Percentiles rank a stretch among this genome's conserved stretches.
phyloP scores from a whole-genome alignment of 768 basidiomycete species.

The Suillus hirtellus region DNA sequence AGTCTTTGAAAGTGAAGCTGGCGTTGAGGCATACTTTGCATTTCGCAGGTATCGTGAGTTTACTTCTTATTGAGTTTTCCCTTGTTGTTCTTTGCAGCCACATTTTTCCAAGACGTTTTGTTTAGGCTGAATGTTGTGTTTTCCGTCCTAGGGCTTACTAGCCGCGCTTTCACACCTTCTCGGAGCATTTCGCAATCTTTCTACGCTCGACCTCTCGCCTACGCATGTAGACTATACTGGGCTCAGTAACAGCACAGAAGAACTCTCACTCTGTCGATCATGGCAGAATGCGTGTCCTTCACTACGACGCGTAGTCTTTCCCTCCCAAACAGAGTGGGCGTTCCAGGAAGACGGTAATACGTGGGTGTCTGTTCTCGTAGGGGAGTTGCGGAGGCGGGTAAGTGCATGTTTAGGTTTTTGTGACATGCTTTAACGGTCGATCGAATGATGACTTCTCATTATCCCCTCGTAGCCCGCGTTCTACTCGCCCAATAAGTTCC shows the following conservation, averaged over 20 bases:
- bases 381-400: conserved; percentile 8
- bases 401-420: neutral
- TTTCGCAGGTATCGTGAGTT: conserved; percentile 65
- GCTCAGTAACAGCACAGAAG: conserved; percentile 42
- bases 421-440: conserved; percentile 4
- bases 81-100: conserved; percentile 6
- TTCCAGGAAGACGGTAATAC: conserved; percentile 29
- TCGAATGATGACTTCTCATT: neutral
- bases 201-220: conserved; percentile 60
- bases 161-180: conserved; percentile 61
- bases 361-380: conserved; percentile 31
- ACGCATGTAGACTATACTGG: conserved; percentile 51
- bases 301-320: conserved; percentile 55
- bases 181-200: conserved; percentile 47
- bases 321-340: conserved; percentile 54
- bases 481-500: conserved; percentile 12
- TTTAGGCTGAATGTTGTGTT: conserved; percentile 2
- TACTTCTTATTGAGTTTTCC: conserved; percentile 7
- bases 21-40: conserved; percentile 68
- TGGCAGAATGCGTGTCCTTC: conserved; percentile 58
- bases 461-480: conserved; percentile 7
- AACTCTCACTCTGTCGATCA: conserved; percentile 50
- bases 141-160: conserved; percentile 48
- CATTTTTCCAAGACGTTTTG: neutral
- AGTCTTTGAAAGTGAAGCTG: conserved; percentile 54